Percentiles rank a stretch among this genome's conserved stretches.
Conservation (phyloP, 805 yeast species). For the Hemisphaericaspora nanyangensis region DNA sequence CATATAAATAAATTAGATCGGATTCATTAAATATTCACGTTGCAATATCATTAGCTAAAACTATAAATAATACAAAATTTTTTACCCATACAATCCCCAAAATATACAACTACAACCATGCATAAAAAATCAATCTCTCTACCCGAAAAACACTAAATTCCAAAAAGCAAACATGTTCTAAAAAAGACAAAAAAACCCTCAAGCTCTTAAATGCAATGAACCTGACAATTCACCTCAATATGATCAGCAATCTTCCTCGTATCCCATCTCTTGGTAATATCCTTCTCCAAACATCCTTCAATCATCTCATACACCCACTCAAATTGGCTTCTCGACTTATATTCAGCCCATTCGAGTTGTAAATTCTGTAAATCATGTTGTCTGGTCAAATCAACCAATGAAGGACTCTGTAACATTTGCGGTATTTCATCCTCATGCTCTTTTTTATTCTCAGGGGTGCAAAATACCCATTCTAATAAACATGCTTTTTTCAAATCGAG, state of each 20-base stretch:
- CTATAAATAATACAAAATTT: no score
- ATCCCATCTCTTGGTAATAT: conserved; percentile 50
- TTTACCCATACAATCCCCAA: no score
- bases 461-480: conserved; percentile 24
- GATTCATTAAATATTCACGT: no score
- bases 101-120: no score
- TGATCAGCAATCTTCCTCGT: conserved; percentile 8
- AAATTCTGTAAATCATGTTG: conserved; percentile 14
- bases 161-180: no score
- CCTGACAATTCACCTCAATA: neutral
- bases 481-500: conserved; percentile 42
- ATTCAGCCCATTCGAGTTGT: conserved; percentile 17
- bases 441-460: neutral
- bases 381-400: conserved; percentile 16
- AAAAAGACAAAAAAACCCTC: neutral
- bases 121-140: no score
- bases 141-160: no score
- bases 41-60: no score
- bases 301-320: conserved; percentile 35
- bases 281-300: conserved; percentile 50
- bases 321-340: conserved; percentile 15
- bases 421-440: conserved; percentile 2
- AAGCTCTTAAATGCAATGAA: neutral
- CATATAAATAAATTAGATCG: no score
- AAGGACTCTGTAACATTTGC: conserved; percentile 9